Conservation (phyloP, 495 filamentous ascomycete species). For the Thermochaetoides thermophila region DNA sequence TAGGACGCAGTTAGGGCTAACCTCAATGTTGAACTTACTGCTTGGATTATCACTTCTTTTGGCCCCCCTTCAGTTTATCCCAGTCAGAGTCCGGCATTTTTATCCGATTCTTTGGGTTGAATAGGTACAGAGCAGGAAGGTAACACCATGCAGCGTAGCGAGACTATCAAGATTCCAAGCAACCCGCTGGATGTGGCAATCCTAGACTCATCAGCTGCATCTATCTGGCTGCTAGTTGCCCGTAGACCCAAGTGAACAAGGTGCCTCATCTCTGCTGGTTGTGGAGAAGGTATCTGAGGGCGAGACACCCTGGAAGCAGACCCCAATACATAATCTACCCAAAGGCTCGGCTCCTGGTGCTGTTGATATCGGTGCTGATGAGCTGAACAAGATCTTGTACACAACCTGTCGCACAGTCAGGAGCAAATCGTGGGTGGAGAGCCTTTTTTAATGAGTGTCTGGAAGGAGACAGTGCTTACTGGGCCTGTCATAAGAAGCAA, state of each 20-base stretch:
- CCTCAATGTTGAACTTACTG: no score
- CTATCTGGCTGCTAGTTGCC: conserved; percentile 37
- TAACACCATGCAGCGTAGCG: conserved; percentile 27
- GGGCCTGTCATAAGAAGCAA: no score
- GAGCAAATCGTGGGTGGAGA: no score
- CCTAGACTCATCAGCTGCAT: conserved; percentile 8
- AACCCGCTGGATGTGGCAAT: conserved; percentile 45
- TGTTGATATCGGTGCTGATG: conserved; percentile 20
- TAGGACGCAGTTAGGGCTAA: no score
- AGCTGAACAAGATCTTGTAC: conserved; percentile 50
- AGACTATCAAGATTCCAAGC: conserved; percentile 36
- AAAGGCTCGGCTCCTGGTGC: conserved; percentile 13
- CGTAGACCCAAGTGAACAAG: conserved; percentile 34
- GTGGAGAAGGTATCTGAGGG: neutral
- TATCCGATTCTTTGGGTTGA: no score
- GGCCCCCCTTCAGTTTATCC: no score
- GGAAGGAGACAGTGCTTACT: no score
- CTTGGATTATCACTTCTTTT: no score
- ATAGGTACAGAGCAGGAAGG: no score
- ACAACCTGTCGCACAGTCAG: no score
- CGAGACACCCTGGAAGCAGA: conserved; percentile 2
- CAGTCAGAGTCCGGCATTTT: no score
- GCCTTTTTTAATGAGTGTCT: no score
- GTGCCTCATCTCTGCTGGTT: neutral
- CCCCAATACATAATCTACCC: conserved; percentile 1